Conservation (phyloP, 345 rosid species). For the Isatis tinctoria region DNA sequence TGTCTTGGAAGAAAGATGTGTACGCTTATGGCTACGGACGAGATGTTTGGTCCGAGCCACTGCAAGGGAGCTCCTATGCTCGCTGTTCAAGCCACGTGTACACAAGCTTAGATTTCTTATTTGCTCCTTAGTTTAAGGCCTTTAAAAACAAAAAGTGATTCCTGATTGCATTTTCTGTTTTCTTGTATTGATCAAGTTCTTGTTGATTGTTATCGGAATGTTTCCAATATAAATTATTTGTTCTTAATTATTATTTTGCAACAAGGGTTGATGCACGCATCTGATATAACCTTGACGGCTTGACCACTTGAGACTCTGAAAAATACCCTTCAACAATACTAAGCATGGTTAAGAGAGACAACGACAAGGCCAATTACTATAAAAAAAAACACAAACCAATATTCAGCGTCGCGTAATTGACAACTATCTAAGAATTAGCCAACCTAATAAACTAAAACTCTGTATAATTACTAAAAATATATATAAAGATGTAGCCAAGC, state of each 20-base stretch:
- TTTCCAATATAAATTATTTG: not conserved
- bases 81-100: constrained; percentile 7
- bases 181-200: not conserved
- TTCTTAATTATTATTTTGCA: not conserved
- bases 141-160: not conserved
- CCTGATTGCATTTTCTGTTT: not conserved
- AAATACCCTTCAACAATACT: no score
- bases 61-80: not conserved
- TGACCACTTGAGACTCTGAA: not conserved
- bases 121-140: not conserved
- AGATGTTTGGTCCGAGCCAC: constrained; percentile 23
- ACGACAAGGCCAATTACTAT: not conserved
- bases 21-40: constrained; percentile 1
- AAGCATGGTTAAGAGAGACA: no score
- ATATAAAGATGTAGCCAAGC: not conserved
- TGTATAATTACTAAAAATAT: not conserved
- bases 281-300: not conserved
- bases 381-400: not conserved
- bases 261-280: not conserved
- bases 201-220: not conserved
- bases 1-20: constrained; percentile 16
- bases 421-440: not conserved
- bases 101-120: constrained; percentile 2
- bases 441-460: not conserved
- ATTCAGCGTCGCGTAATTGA: not conserved